Conservation (phyloP, 257 asterid genomes). For the Solanum phureja region DNA sequence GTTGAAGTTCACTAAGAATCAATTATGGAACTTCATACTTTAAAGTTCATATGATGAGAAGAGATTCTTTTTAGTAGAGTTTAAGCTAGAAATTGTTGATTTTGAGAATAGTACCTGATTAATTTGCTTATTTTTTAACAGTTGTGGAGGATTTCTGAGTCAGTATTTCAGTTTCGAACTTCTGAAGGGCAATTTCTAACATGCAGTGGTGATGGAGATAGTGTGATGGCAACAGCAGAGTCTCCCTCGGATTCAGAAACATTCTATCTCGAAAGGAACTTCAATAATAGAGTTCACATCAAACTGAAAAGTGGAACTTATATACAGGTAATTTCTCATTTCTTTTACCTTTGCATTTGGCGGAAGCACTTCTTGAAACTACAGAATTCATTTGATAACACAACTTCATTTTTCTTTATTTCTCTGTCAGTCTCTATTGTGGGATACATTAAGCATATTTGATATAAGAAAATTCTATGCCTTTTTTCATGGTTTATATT, state of each 20-base stretch:
- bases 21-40: background rate
- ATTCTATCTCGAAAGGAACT: slow-evolving; percentile 58
- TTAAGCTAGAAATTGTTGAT: background rate
- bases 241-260: slow-evolving; percentile 48
- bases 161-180: slow-evolving; percentile 60
- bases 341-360: background rate
- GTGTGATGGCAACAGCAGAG: slow-evolving; percentile 40
- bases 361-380: background rate
- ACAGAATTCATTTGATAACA: background rate
- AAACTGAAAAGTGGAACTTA: slow-evolving; percentile 55
- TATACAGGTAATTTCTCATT: slow-evolving; percentile 38
- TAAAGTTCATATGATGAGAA: background rate
- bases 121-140: slow-evolving; percentile 11
- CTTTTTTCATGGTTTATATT: background rate
- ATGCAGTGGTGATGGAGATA: slow-evolving; percentile 39
- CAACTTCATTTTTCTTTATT: background rate
- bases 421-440: background rate
- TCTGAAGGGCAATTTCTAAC: slow-evolving; percentile 56
- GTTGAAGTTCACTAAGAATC: background rate
- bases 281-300: slow-evolving; percentile 39
- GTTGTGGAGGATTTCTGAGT: slow-evolving; percentile 79
- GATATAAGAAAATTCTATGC: background rate
- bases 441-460: background rate
- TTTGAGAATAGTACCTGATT: background rate
- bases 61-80: background rate